Evolutionary conservation across 371 early-diverging fungal species (phyloP).

Genomic region (Parasitella parasitica): DNA sequence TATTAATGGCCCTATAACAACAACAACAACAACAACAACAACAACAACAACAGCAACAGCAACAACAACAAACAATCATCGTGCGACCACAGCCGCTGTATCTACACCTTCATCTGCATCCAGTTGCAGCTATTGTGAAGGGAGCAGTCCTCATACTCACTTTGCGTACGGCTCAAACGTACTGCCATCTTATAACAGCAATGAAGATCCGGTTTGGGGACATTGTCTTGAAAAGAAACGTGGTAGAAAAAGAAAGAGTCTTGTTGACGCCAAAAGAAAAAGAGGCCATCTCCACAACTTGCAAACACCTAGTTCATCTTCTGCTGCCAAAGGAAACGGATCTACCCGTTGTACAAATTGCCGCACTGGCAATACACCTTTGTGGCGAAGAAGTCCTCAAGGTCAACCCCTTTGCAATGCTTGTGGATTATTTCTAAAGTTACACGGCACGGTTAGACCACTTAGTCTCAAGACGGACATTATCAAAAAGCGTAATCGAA

Average conservation of each 20-base stretch:
- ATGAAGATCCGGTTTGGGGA: conserved; percentile 10
- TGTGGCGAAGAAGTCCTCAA: conserved; percentile 34
- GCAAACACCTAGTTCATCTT: not conserved
- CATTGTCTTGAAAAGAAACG: not conserved
- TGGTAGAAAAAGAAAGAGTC: conserved; percentile 6
- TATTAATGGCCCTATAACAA: not conserved
- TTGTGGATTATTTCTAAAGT: conserved; percentile 30
- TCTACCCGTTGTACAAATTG: conserved; percentile 26
- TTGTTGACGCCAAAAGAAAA: not conserved
- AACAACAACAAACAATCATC: not conserved
- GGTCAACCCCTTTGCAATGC: conserved; percentile 35
- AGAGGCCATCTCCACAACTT: not conserved
- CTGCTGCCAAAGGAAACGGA: not conserved
- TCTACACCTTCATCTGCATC: conserved; percentile 8
- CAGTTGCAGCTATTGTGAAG: conserved; percentile 7
- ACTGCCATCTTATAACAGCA: not conserved
- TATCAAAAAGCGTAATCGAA: conserved; percentile 33
- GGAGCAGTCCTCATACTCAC: not conserved
- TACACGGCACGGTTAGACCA: conserved; percentile 33
- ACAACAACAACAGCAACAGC: not conserved
- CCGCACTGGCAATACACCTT: conserved; percentile 25
- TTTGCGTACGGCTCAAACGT: not conserved
- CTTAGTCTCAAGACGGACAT: conserved; percentile 36
- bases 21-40: not conserved
- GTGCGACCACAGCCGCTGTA: not conserved